A percentile compares a stretch with the other conserved stretches of the same genome.
Evolutionary conservation across 306 rosid species (phyloP).

Genomic region (Herpetospermum pedunculosum): DNA sequence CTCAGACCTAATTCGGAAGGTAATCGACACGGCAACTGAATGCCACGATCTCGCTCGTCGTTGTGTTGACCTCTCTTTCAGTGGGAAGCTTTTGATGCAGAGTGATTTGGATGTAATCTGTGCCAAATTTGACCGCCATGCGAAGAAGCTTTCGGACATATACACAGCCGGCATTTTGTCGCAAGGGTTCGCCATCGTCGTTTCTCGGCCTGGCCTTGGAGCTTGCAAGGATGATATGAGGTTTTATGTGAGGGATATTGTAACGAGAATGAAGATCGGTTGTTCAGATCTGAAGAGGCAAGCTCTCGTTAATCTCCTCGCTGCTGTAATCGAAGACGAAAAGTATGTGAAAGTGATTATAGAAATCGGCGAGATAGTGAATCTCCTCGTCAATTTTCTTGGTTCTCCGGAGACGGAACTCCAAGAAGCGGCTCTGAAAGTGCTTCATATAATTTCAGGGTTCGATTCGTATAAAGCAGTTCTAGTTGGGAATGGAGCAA

Average conservation of each 20-base stretch:
- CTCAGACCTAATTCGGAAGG: conserved; percentile 21
- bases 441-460: conserved; percentile 42
- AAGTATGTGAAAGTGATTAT: conserved; percentile 50
- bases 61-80: conserved; percentile 60
- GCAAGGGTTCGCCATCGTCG: conserved; percentile 51
- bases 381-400: conserved; percentile 37
- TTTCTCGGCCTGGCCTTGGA: conserved; percentile 49
- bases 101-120: conserved; percentile 64
- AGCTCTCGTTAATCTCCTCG: conserved; percentile 40
- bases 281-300: conserved; percentile 54
- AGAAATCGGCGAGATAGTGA: conserved; percentile 43
- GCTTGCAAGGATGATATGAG: conserved; percentile 79
- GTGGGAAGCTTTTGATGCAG: conserved; percentile 93
- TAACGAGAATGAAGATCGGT: conserved; percentile 69
- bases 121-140: conserved; percentile 43
- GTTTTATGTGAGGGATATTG: conserved; percentile 62
- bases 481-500: conserved; percentile 42
- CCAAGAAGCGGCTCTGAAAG: conserved; percentile 43
- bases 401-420: conserved; percentile 46
- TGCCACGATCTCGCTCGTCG: conserved; percentile 60
- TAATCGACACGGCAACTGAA: conserved; percentile 31
- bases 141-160: conserved; percentile 36
- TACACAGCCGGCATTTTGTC: conserved; percentile 34
- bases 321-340: conserved; percentile 47
- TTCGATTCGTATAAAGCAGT: conserved; percentile 37